Evolutionary conservation across 2,329 filamentous ascomycete species (phyloP), one percentile per base, ranked within the genome.

Genomic region (Leptographium radiaticola): DNA sequence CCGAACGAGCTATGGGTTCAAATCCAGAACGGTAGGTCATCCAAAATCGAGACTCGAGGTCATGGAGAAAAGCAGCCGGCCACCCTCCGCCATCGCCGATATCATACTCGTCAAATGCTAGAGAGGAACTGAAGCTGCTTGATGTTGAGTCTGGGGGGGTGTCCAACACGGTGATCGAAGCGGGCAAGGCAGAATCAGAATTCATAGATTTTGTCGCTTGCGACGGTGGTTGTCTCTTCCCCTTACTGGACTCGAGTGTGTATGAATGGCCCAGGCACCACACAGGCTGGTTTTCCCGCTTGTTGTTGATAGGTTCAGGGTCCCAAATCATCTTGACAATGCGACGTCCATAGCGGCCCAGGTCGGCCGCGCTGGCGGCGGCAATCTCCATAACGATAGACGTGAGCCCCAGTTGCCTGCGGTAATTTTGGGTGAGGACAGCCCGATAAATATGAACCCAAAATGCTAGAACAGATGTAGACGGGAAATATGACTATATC

Each of bases 1-100:
- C 75, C 5, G 87, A 90, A 66, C 83, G 87, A 18, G 87, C 77
- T 64, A 98, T 98, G 0, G 82, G 75, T 11, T 83, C 74, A 65
- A 98, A 98, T 60, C 86, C 86, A 31, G 84, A 93, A 51, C 93
- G 82, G 65, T 98, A 98, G 11, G 91, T 97, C 78, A 98, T 87
- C 91, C 93, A 97, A 67, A 96, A 81, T 57, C 82, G 81, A 6
- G 91, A 90, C 66, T 95, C 89, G 63, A 97, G 94, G 67, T 98
- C 93, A 56, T 89, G 86, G 38, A 97, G 72, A 63, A 98, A 98
- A 6, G 80, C 76, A 11, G 78, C 71, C 11, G 93, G 93, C 93
- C 93, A 98, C 55, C 85, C 83, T 15, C 72, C 71, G 56, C 73
- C 72, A 18, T 68, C 63, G 4, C 63, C 62, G 2, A 6, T 42